Base-by-base conservation (phyloP, 768 basidiomycete species). In the Rubroboletus satanas region DNA sequence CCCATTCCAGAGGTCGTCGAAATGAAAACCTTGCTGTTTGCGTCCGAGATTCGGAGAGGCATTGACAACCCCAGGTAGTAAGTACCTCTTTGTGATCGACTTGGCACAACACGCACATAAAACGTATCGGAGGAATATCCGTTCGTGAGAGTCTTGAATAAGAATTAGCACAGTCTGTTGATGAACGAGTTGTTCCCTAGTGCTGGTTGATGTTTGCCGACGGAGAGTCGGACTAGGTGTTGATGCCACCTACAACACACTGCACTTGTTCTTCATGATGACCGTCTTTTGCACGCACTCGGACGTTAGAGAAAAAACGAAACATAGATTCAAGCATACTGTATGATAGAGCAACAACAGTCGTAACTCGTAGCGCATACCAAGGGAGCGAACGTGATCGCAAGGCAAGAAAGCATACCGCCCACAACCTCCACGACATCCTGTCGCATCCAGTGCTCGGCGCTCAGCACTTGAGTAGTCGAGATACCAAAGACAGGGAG, bases 301-400 rank as follows among this genome's bases (percentile, higher is more conserved):
- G n/a, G 29, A 42, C 21, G 9, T 31, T n/a, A 8, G 36, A 45
- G 15, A 49, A 42, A 9, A 9, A 51, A 43, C 9, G 39, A 47
- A 56, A 41, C 31, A 44, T 68, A 53, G 38, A 66, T 68, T 66
- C 56, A 54, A 66, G 48, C 53, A 66, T 63, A 55, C 21, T 3
- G 18, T 59, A 65, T 44, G 35, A 48, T 51, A 51, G 45, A 52
- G 39, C 37, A 56, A 44, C 39, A 37, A 38, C 37, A 52, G 17
- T 37, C 38, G 49, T 47, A 55, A 50, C 18, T 44, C 32, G 26
- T 44, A 43, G 8, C 23, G n/a, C 32, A 50, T 54, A 43, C 8
- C 17, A n/a, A 41, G 26, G 15, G 11, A 15, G 17, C 26, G 36
- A 37, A 28, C 7, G 43, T 39, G 35, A 1, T 26, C 26, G 26